Percentiles rank a stretch among this genome's conserved stretches.
Conservation (phyloP, 2,329 filamentous ascomycete genomes). For the Madurella fahalii region DNA sequence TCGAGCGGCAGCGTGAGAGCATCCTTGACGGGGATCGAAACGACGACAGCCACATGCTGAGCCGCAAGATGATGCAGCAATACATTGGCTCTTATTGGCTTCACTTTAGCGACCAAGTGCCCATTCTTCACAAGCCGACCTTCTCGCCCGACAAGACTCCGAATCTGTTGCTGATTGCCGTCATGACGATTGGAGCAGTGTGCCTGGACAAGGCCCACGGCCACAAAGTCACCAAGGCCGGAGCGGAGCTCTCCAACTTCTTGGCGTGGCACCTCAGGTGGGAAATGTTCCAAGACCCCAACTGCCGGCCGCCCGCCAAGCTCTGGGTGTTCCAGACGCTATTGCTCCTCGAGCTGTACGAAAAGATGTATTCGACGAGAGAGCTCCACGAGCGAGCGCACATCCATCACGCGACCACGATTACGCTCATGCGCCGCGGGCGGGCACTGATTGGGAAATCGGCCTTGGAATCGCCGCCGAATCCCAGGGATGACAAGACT, state of each 20-base stretch:
- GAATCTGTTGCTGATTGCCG: slow-evolving; percentile 76
- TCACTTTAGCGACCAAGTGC: slow-evolving; percentile 89
- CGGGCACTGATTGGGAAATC: slow-evolving; percentile 86
- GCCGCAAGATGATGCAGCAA: slow-evolving; percentile 90
- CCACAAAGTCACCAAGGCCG: slow-evolving; percentile 65
- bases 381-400: slow-evolving; percentile 90
- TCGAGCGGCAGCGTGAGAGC: slow-evolving; percentile 69
- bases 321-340: slow-evolving; percentile 94
- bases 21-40: slow-evolving; percentile 76
- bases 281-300: slow-evolving; percentile 89
- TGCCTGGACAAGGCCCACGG: slow-evolving; percentile 82
- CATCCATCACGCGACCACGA: slow-evolving; percentile 92
- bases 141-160: slow-evolving; percentile 86
- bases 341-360: slow-evolving; percentile 84
- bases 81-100: slow-evolving; percentile 94
- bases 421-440: slow-evolving; percentile 91
- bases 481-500: slow-evolving; percentile 57
- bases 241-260: slow-evolving; percentile 83
- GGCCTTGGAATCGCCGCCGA: slow-evolving; percentile 77
- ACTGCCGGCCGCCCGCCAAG: slow-evolving; percentile 88
- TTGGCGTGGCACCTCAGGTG: slow-evolving; percentile 90
- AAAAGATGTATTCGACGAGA: slow-evolving; percentile 96
- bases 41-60: slow-evolving; percentile 63
- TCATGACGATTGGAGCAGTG: slow-evolving; percentile 89
- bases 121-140: slow-evolving; percentile 90